Percentiles rank a stretch among this genome's conserved stretches.
These are phyloP conservation scores for Mortierella sp. DNA, from an alignment of 371 early-diverging fungal genomes.

Conservation along the genomic window DNA sequence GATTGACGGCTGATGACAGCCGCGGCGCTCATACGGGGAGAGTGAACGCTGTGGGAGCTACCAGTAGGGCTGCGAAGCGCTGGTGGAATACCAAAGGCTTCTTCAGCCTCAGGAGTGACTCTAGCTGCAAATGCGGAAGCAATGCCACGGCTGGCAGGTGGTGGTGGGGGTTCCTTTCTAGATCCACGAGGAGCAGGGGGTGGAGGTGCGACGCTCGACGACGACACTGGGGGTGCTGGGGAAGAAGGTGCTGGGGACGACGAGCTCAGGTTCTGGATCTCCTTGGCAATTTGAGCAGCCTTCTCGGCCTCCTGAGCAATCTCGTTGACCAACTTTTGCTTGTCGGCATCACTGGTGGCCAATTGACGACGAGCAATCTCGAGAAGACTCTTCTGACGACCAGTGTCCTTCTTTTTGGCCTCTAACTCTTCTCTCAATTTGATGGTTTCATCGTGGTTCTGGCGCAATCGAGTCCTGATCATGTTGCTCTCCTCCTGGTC, in stretches of 20 bases:
- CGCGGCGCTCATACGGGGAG: slow-evolving; percentile 19
- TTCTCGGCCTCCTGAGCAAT: slow-evolving; percentile 47
- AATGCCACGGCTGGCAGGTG: slow-evolving; percentile 57
- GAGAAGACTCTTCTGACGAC: slow-evolving; percentile 48
- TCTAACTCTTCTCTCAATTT: slow-evolving; percentile 60
- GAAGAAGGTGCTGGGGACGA: slow-evolving; percentile 12
- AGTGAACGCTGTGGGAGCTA: slow-evolving; percentile 40
- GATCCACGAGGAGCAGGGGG: slow-evolving; percentile 56
- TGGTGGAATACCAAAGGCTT: slow-evolving; percentile 56
- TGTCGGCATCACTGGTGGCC: slow-evolving; percentile 52
- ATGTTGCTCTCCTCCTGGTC: slow-evolving; percentile 63
- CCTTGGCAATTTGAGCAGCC: slow-evolving; percentile 33
- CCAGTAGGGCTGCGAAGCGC: slow-evolving; percentile 57
- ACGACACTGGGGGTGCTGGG: slow-evolving; percentile 12
- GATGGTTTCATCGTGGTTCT: slow-evolving; percentile 63
- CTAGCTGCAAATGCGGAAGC: slow-evolving; percentile 15
- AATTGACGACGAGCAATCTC: slow-evolving; percentile 55
- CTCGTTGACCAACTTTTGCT: slow-evolving; percentile 48
- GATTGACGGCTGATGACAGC: slow-evolving; percentile 46
- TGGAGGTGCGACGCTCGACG: slow-evolving; percentile 30
- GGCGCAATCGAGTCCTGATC: slow-evolving; percentile 58
- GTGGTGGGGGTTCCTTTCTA: slow-evolving; percentile 59
- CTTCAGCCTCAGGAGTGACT: slow-evolving; percentile 47
- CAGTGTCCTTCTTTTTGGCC: slow-evolving; percentile 55
- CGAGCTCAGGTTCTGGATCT: slow-evolving; percentile 22